Evolutionary conservation across 2,329 filamentous ascomycete species (phyloP), one percentile per base, ranked within the genome.

Genomic region (Claviceps cyperi): DNA sequence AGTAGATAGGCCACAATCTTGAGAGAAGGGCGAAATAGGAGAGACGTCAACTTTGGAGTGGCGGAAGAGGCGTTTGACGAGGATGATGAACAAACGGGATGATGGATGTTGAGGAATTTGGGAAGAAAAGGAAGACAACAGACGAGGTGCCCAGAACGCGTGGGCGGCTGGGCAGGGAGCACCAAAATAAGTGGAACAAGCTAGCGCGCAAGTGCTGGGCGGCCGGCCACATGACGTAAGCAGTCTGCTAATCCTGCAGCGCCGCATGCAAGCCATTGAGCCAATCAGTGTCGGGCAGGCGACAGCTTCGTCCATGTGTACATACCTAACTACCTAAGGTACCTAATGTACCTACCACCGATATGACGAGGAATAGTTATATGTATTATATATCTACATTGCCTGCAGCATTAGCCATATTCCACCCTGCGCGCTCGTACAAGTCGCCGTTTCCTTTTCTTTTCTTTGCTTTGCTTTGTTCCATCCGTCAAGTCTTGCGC

Each of bases 91-190:
- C 41, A 46, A 39, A 48, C 28, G 9, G 43, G n/a, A 17, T 41
- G 46, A 47, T 32, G 46, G 44, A 45, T 50, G 48, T 14, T 44
- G 41, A 41, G 19, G 21, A 46, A 43, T 14, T 44, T 37, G 37
- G 19, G 21, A 46, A 43, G 39, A 24, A 35, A 28, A 32, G 28
- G 46, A 46, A 40, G 28, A 5, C 13, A 13, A 8, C 4, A 35
- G 40, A 24, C 2, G 13, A 24, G 39, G 17, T 3, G 28, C 5
- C 22, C n/a, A n/a, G 7, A 32, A 24, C 36, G 37, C 28, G 21
- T 41, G 17, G 37, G 37, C 37, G 17, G 37, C 14, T 38, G 37
- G 24, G 24, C 24, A 28, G 9, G 22, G 9, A 32, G 28, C 28
- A 32, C 28, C 28, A 32, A 32, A 32, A 32, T 9, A 32, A 32